Evolutionary conservation across 768 basidiomycete genomes (phyloP), one percentile per base, ranked within the genome.

Genomic region (Lactarius sanguifluus): DNA sequence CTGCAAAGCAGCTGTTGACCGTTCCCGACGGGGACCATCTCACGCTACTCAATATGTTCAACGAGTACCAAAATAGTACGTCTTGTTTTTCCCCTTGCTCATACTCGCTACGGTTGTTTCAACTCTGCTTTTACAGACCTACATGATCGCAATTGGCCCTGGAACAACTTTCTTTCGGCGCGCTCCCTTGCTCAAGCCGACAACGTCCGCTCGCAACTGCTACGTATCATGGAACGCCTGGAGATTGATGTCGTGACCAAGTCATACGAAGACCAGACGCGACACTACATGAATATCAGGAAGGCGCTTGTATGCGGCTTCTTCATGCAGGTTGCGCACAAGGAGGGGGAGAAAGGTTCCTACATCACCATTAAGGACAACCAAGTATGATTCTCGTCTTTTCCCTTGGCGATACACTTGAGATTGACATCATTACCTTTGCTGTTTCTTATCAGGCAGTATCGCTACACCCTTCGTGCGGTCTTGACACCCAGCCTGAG

Each of bases 291-390:
- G 61, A 89, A 88, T 70, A 88, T 98, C 64, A 85, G 94, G 32
- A 88, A 88, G 76, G 90, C 90, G 0, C 81, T 98, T 25, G 90
- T 92, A 5, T 91, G 89, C 71, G 97, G 96, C 1, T 99, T 92
- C 83, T 99, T 98, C 79, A 98, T 97, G 96, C 96, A 98, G 75
- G 86, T 94, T 15, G 97, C 96, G 8, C 94, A 97, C 76, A 92
- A 92, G 75, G 94, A 96, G 74, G 92, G 93, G 3, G 92, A 94
- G 75, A 95, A 93, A 76, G 86, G 88, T 2, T 84, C 82, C 62
- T 98, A 99, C 74, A 68, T 89, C 68, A 99, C 96, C 0, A 88
- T 97, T 65, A 98, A 98, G 79, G 96, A 99, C 75, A 91, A 96
- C 71, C 96, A 97, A 80, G 91, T 86, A 69, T 23, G 83, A 73